Percentiles rank a stretch among this genome's conserved stretches.
Evolutionary conservation across 108 stramenopile species (phyloP).

Genomic region (Nannochloropsis gaditana): DNA sequence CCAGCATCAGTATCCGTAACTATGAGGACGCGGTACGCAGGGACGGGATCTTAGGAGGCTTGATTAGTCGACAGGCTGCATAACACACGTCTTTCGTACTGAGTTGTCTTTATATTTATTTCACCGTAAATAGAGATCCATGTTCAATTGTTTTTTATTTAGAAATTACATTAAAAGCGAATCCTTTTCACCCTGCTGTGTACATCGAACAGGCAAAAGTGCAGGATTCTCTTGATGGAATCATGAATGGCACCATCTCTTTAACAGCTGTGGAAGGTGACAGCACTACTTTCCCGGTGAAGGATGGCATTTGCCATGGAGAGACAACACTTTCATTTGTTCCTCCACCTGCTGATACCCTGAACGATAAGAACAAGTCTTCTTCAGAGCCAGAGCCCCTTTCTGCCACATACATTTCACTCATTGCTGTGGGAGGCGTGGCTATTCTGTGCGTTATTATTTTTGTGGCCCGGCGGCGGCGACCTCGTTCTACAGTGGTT

Average conservation of each 20-base stretch:
- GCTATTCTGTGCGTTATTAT: background rate
- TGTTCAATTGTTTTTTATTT: too few relatives aligned
- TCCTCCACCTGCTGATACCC: background rate
- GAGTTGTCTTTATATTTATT: too few relatives aligned
- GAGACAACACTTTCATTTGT: constrained; percentile 9
- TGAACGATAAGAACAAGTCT: background rate
- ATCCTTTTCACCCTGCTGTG: too few relatives aligned
- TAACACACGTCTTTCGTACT: too few relatives aligned
- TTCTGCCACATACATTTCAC: background rate
- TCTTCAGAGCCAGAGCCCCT: background rate
- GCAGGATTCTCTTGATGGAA: background rate
- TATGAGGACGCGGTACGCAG: background rate
- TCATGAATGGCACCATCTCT: background rate
- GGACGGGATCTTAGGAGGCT: too few relatives aligned
- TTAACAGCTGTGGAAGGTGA: background rate
- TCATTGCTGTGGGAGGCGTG: background rate
- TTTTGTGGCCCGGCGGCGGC: background rate
- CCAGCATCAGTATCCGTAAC: background rate
- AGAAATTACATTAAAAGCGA: too few relatives aligned
- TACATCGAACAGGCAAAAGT: background rate
- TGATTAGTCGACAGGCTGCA: too few relatives aligned
- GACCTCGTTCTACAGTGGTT: background rate
- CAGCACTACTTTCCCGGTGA: constrained; percentile 8
- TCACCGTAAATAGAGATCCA: too few relatives aligned
- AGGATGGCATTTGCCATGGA: background rate